Evolutionary conservation across 352 stramenopile genomes (phyloP), one percentile per base, ranked within the genome.

Genomic region (Phytophthora foliorum): DNA sequence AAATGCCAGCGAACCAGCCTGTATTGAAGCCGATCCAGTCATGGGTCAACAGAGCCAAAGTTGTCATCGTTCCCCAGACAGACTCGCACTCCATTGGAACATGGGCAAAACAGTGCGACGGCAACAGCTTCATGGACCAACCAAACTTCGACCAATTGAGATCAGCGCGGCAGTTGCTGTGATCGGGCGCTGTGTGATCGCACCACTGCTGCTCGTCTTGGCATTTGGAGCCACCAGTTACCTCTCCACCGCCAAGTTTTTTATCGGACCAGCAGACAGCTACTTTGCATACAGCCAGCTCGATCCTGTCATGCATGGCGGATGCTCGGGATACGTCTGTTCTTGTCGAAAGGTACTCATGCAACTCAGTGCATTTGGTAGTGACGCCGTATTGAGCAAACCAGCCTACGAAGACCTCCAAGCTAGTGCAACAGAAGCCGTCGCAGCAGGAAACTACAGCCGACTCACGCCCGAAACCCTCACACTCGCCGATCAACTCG

Each of bases 271-370:
- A n/a, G 45, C 24, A 21, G 42, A 65, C 21, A 57, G 57, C 32
- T 65, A 65, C 32, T 65, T 58, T 21, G 51, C 34, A 6, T 46
- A 58, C 34, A 58, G 32, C 6, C 51, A 58, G 10, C 51, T 58
- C 10, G 57, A 65, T 49, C 19, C 57, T 24, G 44, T 65, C 14
- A 57, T 65, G 45, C 44, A 50, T 16, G 57, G 57, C 3, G 57
- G 57, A 17, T 65, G 57, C 17, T 34, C 34, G 7, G 36, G 41
- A 4, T 65, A 46, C 25, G 38, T 52, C 16, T 57, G 48, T 22
- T 52, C 44, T 24, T 65, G 57, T 21, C 42, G 57, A 32, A 57
- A 56, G 21, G 50, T 52, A 9, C 59, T 68, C 19, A 29, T 68
- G 39, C 51, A 57, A 25, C 29, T 62, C 32, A 56, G 56, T 21